Evolutionary conservation across 2,329 filamentous ascomycete species (phyloP).

Genomic region (Davidsoniella australis): DNA sequence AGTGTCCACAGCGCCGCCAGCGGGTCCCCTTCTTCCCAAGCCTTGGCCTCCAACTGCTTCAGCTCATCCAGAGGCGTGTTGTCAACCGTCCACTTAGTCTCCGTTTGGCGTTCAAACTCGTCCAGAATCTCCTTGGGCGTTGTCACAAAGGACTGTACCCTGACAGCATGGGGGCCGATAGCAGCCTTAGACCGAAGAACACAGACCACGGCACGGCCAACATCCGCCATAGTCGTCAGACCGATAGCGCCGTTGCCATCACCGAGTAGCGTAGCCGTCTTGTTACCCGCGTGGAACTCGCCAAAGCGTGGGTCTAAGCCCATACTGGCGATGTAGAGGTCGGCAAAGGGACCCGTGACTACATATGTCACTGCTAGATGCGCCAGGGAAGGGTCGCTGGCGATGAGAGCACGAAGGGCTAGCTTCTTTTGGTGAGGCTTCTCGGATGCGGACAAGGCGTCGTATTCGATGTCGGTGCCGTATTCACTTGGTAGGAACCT

Average conservation of each 20-base stretch:
- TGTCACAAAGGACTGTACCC: conserved; percentile 54
- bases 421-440: conserved; percentile 55
- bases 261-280: conserved; percentile 43
- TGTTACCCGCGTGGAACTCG: conserved; percentile 39
- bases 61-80: too few species aligned
- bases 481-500: conserved; percentile 55
- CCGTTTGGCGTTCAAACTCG: conserved; percentile 16
- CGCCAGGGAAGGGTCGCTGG: conserved; percentile 26
- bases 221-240: conserved; percentile 55
- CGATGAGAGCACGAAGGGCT: conserved; percentile 44
- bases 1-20: too few species aligned
- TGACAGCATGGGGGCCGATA: conserved; percentile 38
- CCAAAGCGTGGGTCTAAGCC: conserved; percentile 28
- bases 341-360: conserved; percentile 53
- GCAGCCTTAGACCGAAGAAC: conserved; percentile 39
- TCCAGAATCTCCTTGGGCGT: conserved; percentile 43
- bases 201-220: conserved; percentile 48
- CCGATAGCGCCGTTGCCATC: conserved; percentile 44
- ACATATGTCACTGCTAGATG: conserved; percentile 46
- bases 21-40: too few species aligned
- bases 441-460: conserved; percentile 38
- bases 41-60: too few species aligned
- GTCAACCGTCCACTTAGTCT: too few species aligned
- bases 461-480: conserved; percentile 47
- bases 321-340: conserved; percentile 37